phyloP scores from a whole-genome alignment of 495 filamentous ascomycete genomes.

The Tricharina praecox region DNA sequence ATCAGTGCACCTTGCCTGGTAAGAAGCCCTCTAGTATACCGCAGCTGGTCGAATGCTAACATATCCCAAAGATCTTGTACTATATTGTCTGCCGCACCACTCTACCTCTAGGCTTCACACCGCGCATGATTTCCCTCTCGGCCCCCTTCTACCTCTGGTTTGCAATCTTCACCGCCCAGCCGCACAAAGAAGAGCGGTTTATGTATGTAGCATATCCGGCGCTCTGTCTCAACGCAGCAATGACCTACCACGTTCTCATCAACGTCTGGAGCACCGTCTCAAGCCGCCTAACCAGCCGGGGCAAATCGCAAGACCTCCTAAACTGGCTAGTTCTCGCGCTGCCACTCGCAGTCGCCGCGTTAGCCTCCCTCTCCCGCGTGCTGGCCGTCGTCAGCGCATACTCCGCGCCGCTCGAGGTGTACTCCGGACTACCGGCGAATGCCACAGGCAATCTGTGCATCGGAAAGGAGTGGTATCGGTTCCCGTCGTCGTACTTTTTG shows the following conservation, averaged over 20 bases:
- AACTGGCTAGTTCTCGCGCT: constrained; percentile 32
- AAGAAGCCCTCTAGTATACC: background rate
- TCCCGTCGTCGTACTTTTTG: constrained; percentile 82
- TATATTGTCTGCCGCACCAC: background rate
- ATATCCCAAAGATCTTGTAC: constrained; percentile 6
- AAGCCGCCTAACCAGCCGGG: constrained; percentile 19
- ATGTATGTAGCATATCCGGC: constrained; percentile 96
- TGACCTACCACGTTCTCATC: constrained; percentile 63
- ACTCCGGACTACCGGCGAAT: constrained; percentile 35
- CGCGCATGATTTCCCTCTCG: constrained; percentile 40
- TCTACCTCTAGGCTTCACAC: constrained; percentile 2
- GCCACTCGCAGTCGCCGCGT: constrained; percentile 39
- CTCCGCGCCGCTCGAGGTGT: constrained; percentile 65
- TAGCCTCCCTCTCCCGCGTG: constrained; percentile 50
- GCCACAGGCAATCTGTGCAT: constrained; percentile 60
- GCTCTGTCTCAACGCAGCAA: constrained; percentile 79
- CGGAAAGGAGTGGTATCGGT: constrained; percentile 97
- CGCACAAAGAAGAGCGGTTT: constrained; percentile 97
- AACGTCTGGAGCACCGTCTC: constrained; percentile 46
- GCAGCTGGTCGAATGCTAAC: background rate
- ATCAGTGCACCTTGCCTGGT: constrained; percentile 32
- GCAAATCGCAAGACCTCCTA: constrained; percentile 39
- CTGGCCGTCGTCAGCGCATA: constrained; percentile 75
- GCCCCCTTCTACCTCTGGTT: constrained; percentile 88
- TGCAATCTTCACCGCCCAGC: constrained; percentile 71